Conservation (phyloP, 2,329 filamentous ascomycete species). For the Fusarium sp. region DNA sequence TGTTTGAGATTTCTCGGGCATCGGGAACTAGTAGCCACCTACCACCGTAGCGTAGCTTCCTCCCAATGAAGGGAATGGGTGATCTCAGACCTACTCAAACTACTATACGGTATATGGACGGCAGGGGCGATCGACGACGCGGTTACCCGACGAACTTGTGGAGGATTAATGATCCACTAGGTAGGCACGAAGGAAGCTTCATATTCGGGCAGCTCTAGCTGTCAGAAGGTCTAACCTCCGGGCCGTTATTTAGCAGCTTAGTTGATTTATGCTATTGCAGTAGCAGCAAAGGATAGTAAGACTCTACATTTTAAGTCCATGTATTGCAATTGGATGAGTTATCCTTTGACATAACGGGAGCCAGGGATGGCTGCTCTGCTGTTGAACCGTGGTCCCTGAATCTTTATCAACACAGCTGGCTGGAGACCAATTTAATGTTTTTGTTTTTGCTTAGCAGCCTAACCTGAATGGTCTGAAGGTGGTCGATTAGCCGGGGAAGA, state of each 20-base stretch:
- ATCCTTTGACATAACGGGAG: constrained; percentile 11
- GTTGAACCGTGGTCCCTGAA: constrained; percentile 35
- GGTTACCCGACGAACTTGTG: constrained; percentile 43
- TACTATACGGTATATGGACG: constrained; percentile 9
- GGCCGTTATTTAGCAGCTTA: constrained; percentile 14
- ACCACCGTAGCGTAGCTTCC: constrained; percentile 15
- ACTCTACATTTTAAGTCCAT: constrained; percentile 22
- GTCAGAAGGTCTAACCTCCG: constrained; percentile 8
- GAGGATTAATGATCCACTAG: constrained; percentile 22
- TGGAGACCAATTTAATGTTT: constrained; percentile 23
- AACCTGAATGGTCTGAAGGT: constrained; percentile 16
- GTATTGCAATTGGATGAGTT: constrained; percentile 44
- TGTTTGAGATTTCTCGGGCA: constrained; percentile 36
- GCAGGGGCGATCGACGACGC: constrained; percentile 35
- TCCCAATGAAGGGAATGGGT: constrained; percentile 9
- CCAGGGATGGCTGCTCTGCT: constrained; percentile 17
- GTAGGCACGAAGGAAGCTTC: neutral
- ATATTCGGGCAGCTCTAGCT: neutral
- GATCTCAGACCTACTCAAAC: constrained; percentile 1
- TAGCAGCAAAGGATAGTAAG: constrained; percentile 15
- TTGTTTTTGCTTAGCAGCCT: constrained; percentile 2
- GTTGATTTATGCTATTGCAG: constrained; percentile 24
- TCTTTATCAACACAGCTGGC: constrained; percentile 13
- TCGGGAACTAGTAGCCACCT: constrained; percentile 32
- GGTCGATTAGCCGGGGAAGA: constrained; percentile 29